Evolutionary conservation across 2,329 filamentous ascomycete genomes (phyloP).

Genomic region (Fusarium sp.): DNA sequence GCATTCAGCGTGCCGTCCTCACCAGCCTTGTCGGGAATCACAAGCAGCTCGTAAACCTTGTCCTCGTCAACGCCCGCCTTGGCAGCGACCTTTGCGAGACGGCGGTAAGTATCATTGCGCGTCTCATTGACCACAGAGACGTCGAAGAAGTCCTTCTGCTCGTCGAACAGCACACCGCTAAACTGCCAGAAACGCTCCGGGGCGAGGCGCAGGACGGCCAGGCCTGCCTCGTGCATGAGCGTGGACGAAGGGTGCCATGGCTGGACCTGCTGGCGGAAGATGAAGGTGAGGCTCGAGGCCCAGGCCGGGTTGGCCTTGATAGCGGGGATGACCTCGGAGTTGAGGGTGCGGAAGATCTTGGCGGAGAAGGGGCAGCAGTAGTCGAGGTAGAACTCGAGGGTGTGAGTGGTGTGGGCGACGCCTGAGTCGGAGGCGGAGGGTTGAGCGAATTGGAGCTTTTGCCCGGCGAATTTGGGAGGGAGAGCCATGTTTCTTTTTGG

Average conservation of each 20-base stretch:
- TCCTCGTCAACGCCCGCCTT: slow-evolving; percentile 77
- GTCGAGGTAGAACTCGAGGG: slow-evolving; percentile 80
- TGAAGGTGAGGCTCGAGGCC: slow-evolving; percentile 72
- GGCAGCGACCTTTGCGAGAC: slow-evolving; percentile 80
- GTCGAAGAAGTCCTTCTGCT: slow-evolving; percentile 86
- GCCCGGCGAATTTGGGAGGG: slow-evolving; percentile 81
- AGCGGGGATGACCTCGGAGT: slow-evolving; percentile 72
- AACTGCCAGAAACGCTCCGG: slow-evolving; percentile 85
- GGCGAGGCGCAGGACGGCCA: slow-evolving; percentile 80
- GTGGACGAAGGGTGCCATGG: slow-evolving; percentile 94
- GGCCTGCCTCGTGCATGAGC: slow-evolving; percentile 83
- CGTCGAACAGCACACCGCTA: slow-evolving; percentile 72
- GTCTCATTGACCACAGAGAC: slow-evolving; percentile 85
- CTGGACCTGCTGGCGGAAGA: slow-evolving; percentile 93
- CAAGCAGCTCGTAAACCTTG: slow-evolving; percentile 77
- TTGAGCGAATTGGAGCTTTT: slow-evolving; percentile 69
- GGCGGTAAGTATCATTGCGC: slow-evolving; percentile 84
- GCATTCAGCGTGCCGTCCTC: slow-evolving; percentile 78
- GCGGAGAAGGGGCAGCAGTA: slow-evolving; percentile 86
- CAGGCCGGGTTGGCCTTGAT: slow-evolving; percentile 72
- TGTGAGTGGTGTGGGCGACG: slow-evolving; percentile 65
- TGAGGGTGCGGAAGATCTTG: slow-evolving; percentile 81
- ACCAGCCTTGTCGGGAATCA: slow-evolving; percentile 75
- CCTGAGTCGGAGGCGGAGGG: slow-evolving; percentile 52
- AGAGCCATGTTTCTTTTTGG: slow-evolving; percentile 71